Evolutionary conservation across 139 green algal species (phyloP), one percentile per base, ranked within the genome.

Genomic region (Coelastrella sp.): DNA sequence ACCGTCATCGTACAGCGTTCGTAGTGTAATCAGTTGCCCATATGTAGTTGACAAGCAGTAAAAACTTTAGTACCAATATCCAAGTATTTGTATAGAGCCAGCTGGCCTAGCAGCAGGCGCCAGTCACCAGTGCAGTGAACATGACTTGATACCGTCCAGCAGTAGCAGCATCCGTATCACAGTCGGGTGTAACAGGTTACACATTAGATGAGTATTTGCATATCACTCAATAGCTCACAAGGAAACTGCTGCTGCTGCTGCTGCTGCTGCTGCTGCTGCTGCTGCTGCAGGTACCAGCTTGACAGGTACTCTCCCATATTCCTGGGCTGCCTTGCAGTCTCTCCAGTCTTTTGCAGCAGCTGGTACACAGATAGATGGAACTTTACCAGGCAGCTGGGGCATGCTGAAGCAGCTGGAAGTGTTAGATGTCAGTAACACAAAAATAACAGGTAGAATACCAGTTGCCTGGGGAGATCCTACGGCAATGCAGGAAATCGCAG

Each of bases 251-350:
- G n/a, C 68, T n/a, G n/a, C 68, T n/a, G 15, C 68, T 75, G 15
- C 68, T 75, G 68, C 68, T 76, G 68, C 68, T 76, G 68, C 17
- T 76, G 68, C 68, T 76, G 68, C 17, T 76, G 68, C 68, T 76
- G 68, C 68, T 76, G 4, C 68, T 24, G n/a, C 68, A 76, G 68
- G 19, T 24, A 76, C 68, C 68, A 76, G n/a, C n/a, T 10, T 76
- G 8, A n/a, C 22, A 76, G n/a, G 15, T 10, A 27, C 68, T 8
- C 68, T 76, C 17, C 68, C 68, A 25, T 10, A n/a, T 14, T 4
- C 68, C 17, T 76, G 68, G 68, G 68, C 68, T n/a, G 9, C 68
- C 68, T 19, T 76, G 8, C 68, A 76, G n/a, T 76, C 68, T 10
- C 68, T 76, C 68, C 9, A 8, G 4, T 27, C 14, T 27, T 76